These are phyloP conservation scores for Colletotrichum liriopes DNA, from an alignment of 2,329 filamentous ascomycete species.

Conservation along the genomic window DNA sequence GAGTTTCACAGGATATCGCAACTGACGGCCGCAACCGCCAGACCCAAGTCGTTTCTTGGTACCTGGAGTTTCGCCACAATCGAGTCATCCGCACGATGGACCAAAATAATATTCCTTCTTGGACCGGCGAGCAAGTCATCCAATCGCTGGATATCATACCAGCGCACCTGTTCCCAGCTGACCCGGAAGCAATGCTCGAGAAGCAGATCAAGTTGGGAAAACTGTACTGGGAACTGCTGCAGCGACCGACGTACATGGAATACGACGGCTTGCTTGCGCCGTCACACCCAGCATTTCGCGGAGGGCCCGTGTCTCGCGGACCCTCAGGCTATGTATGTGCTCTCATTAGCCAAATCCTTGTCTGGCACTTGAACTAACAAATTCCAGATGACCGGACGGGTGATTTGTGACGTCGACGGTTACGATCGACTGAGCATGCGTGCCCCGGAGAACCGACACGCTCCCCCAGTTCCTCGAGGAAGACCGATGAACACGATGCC, in stretches of 20 bases:
- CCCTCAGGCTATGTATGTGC: constrained; percentile 50
- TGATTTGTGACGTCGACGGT: constrained; percentile 61
- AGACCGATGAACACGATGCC: background rate
- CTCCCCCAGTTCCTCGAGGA: constrained; percentile 15
- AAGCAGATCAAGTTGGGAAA: constrained; percentile 59
- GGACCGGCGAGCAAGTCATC: constrained; percentile 62
- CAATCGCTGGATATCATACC: constrained; percentile 59
- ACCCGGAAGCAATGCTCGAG: constrained; percentile 53
- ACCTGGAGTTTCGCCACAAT: constrained; percentile 54
- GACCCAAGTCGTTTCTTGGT: constrained; percentile 57
- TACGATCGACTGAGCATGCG: constrained; percentile 54
- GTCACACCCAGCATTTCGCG: constrained; percentile 46
- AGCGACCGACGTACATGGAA: constrained; percentile 62
- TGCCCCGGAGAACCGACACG: constrained; percentile 46
- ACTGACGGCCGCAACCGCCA: constrained; percentile 2
- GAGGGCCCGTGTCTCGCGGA: constrained; percentile 41
- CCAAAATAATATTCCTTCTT: constrained; percentile 54
- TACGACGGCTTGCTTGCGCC: constrained; percentile 60
- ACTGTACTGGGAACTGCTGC: constrained; percentile 64
- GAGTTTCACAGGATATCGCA: constrained; percentile 44
- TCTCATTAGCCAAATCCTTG: too few relatives aligned
- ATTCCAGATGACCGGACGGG: constrained; percentile 55
- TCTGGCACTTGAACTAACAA: constrained; percentile 26
- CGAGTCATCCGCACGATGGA: constrained; percentile 57
- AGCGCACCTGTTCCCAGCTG: constrained; percentile 58